phyloP scores from a whole-genome alignment of 176 grass and related monocot genomes.

The Alopecurus myosuroides region DNA sequence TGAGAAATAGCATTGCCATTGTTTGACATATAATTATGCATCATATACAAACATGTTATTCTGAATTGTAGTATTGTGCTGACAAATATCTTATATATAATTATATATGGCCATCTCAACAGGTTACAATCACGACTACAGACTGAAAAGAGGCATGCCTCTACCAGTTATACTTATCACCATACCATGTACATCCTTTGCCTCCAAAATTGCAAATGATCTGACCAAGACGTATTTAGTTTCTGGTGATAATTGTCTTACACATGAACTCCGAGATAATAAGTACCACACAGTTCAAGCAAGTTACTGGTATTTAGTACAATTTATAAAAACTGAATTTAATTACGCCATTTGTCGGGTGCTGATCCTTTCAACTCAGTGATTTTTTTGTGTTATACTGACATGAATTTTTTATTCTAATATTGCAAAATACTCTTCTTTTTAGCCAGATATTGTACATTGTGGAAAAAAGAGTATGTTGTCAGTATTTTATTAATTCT shows the following conservation, averaged over 20 bases:
- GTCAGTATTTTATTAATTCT: not conserved
- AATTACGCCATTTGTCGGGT: not conserved
- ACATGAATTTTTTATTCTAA: not conserved
- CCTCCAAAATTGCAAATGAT: not conserved
- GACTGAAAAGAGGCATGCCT: no score
- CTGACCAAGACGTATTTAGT: not conserved
- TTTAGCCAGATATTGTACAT: not conserved
- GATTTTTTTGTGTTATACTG: not conserved
- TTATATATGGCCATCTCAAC: no score
- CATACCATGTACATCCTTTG: not conserved
- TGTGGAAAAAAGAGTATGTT: not conserved
- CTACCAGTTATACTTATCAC: not conserved
- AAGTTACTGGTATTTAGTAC: not conserved
- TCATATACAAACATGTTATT: no score
- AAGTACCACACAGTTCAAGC: not conserved
- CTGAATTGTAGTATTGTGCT: no score
- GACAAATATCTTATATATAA: no score
- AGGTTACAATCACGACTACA: no score
- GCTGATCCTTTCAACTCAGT: not conserved
- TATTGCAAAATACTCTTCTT: no score
- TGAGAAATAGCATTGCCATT: not conserved
- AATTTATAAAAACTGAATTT: no score
- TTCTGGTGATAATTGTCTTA: not conserved
- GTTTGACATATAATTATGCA: no score
- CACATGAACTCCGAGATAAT: not conserved